Conservation (phyloP, 2,329 filamentous ascomycete species). For the Colletotrichum karsti region DNA sequence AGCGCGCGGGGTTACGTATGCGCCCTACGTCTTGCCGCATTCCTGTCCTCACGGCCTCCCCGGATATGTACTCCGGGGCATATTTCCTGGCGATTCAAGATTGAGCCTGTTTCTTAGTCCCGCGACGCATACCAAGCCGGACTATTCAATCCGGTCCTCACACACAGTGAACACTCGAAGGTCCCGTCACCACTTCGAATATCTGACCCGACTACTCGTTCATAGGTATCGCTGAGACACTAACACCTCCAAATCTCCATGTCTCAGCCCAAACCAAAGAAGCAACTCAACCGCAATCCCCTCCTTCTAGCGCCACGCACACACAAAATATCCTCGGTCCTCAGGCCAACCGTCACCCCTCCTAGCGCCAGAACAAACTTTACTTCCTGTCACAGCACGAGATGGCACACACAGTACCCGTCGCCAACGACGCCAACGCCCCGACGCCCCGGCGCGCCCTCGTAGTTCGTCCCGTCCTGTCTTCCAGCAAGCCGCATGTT, state of each 20-base stretch:
- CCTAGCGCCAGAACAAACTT: too few relatives aligned
- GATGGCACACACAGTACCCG: background rate
- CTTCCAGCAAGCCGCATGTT: too few relatives aligned
- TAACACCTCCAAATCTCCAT: background rate
- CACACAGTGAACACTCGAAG: too few relatives aligned
- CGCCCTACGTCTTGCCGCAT: background rate
- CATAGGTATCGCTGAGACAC: too few relatives aligned
- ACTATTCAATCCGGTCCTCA: background rate
- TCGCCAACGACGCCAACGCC: background rate
- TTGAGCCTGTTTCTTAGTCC: background rate
- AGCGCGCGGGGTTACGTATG: background rate
- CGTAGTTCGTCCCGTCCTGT: too few relatives aligned
- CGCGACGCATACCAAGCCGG: background rate
- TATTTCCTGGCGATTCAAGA: background rate
- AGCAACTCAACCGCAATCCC: background rate
- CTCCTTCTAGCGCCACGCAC: background rate
- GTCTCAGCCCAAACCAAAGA: background rate
- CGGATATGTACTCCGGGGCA: background rate
- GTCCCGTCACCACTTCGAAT: too few relatives aligned
- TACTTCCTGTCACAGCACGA: too few relatives aligned
- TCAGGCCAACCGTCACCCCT: constrained; percentile 4
- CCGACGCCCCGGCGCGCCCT: too few relatives aligned
- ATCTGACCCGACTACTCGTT: too few relatives aligned
- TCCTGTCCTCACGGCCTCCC: background rate
- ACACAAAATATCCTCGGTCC: background rate